Percentiles rank a stretch among this genome's conserved stretches.
These are phyloP conservation scores for Aspergillus tamarii DNA, from an alignment of 2,329 filamentous ascomycete genomes.

Conservation along the genomic window DNA sequence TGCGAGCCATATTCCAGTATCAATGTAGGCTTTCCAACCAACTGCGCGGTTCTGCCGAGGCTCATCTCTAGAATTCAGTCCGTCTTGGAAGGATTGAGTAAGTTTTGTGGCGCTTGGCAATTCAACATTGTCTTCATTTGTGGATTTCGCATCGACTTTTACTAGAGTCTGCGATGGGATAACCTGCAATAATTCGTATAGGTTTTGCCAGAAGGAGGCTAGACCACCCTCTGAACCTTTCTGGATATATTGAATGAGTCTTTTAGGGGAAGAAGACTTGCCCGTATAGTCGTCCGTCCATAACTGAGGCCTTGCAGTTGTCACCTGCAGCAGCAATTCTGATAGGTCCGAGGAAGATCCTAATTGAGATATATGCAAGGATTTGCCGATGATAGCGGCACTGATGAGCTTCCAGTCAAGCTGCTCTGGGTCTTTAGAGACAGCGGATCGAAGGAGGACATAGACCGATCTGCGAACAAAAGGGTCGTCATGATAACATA, in stretches of 20 bases:
- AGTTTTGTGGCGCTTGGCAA: conserved; percentile 62
- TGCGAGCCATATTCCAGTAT: conserved; percentile 60
- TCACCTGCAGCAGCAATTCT: conserved; percentile 68
- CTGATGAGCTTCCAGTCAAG: conserved; percentile 69
- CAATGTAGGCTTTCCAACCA: conserved; percentile 77
- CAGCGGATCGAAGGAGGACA: conserved; percentile 55
- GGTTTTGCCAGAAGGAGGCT: conserved; percentile 70
- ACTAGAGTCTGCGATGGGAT: conserved; percentile 57
- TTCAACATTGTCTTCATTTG: conserved; percentile 27
- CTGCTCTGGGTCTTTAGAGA: conserved; percentile 51
- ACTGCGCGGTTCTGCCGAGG: conserved; percentile 66
- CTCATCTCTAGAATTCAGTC: conserved; percentile 75
- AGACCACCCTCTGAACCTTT: conserved; percentile 82
- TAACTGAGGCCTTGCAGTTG: conserved; percentile 64
- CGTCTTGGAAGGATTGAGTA: conserved; percentile 68
- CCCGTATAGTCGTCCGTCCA: conserved; percentile 71
- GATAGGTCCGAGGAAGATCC: conserved; percentile 75
- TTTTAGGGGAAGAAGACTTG: conserved; percentile 58
- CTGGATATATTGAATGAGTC: conserved; percentile 73
- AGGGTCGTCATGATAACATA: conserved; percentile 59
- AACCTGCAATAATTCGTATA: conserved; percentile 63
- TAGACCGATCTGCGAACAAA: conserved; percentile 63
- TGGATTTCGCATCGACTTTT: conserved; percentile 27
- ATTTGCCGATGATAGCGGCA: conserved; percentile 72
- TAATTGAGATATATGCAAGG: conserved; percentile 70